Evolutionary conservation across 768 basidiomycete genomes (phyloP).

Genomic region (Auricularia sp.): DNA sequence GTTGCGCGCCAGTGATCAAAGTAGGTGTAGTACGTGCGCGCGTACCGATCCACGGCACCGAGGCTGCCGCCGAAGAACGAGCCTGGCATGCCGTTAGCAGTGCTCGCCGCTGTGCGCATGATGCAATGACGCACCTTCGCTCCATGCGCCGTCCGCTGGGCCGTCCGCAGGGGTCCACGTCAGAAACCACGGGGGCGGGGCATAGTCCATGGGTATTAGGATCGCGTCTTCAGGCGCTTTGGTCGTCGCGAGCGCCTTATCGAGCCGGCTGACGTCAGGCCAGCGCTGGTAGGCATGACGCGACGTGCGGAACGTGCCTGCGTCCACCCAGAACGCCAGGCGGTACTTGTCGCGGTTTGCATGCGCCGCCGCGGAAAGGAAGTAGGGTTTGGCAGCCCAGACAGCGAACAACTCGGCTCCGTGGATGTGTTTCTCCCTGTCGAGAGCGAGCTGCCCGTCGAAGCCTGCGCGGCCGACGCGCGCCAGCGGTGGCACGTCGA

Average conservation of each 20-base stretch:
- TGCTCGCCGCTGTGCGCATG: too few relatives aligned
- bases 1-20: constrained; percentile 40
- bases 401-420: constrained; percentile 43
- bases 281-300: constrained; percentile 33
- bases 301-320: constrained; percentile 38
- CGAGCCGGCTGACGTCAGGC: constrained; percentile 35
- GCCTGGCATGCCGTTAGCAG: constrained; percentile 6
- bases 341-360: constrained; percentile 27
- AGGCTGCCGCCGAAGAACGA: constrained; percentile 49
- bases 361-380: constrained; percentile 31
- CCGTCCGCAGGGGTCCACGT: constrained; percentile 38
- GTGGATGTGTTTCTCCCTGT: constrained; percentile 35
- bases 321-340: constrained; percentile 51
- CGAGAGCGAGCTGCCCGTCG: constrained; percentile 31
- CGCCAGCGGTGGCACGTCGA: constrained; percentile 36
- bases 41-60: constrained; percentile 35
- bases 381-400: constrained; percentile 45
- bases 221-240: constrained; percentile 29
- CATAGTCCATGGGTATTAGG: constrained; percentile 34
- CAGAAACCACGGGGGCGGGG: constrained; percentile 22
- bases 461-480: constrained; percentile 24
- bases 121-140: constrained; percentile 24
- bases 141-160: constrained; percentile 37
- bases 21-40: constrained; percentile 35
- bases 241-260: constrained; percentile 19